Evolutionary conservation across 2,329 filamentous ascomycete species (phyloP).

Genomic region (Alternaria solani): DNA sequence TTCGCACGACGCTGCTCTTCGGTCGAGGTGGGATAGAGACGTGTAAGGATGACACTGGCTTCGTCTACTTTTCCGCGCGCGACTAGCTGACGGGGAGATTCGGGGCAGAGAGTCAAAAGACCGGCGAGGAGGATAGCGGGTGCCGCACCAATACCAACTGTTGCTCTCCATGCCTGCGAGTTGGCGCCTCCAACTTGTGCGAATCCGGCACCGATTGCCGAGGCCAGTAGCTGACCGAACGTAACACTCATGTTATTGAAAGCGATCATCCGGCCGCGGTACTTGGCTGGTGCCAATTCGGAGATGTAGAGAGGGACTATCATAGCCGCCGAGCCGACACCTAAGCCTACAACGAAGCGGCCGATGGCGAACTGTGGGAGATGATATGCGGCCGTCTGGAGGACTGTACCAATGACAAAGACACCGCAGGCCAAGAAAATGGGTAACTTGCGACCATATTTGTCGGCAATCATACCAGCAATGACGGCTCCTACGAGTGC

Average conservation of each 20-base stretch:
- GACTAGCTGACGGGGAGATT: conserved; percentile 50
- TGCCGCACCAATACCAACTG: conserved; percentile 48
- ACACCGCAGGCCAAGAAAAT: conserved; percentile 39
- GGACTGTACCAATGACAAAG: conserved; percentile 40
- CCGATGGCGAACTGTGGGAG: conserved; percentile 40
- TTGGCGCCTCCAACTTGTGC: conserved; percentile 43
- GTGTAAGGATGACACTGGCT: conserved; percentile 42
- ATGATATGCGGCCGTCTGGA: conserved; percentile 39
- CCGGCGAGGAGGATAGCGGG: conserved; percentile 47
- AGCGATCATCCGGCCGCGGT: conserved; percentile 47
- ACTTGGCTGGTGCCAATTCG: conserved; percentile 43
- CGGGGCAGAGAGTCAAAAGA: conserved; percentile 48
- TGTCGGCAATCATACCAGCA: conserved; percentile 49
- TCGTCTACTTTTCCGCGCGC: conserved; percentile 44
- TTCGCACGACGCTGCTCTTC: conserved; percentile 38
- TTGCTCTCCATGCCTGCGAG: conserved; percentile 47
- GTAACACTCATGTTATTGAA: conserved; percentile 49
- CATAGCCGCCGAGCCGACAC: conserved; percentile 44
- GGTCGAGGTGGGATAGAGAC: conserved; percentile 45
- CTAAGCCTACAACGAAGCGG: conserved; percentile 42
- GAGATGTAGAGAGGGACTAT: conserved; percentile 43
- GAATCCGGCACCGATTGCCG: conserved; percentile 45
- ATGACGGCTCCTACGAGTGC: conserved; percentile 50
- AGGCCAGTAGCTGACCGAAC: conserved; percentile 45
- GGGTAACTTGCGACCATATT: conserved; percentile 44